Evolutionary conservation across 2,329 filamentous ascomycete species (phyloP), one percentile per base, ranked within the genome.

Genomic region (Apiospora rasikravindrae): DNA sequence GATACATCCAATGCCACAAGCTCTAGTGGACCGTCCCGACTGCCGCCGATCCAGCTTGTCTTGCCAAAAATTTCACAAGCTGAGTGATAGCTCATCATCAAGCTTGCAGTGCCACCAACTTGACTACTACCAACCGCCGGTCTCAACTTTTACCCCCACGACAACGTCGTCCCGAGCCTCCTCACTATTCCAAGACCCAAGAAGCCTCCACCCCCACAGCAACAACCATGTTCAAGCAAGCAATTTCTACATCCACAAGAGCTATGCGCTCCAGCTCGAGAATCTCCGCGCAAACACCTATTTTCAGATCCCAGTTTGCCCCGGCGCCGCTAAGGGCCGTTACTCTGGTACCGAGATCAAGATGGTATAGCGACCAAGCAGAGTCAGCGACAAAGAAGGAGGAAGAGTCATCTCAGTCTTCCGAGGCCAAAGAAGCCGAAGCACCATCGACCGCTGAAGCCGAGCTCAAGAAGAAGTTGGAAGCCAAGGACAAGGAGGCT

Each of bases 401-500:
- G 70, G 74, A 78, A 57, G 70, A 83, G 73, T 77, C 80, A 51
- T 76, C 77, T 61, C 79, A 80, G 67, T 80, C 76, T 24, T 72
- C 78, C 64, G 72, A 83, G 71, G 80, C 80, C 51, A 77, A 82
- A 53, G 81, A 81, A 70, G 78, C 79, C 67, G 44, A 68, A 26
- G 40, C 66, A 4, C 78, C 80, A 73, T 76, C 82, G 53, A 84
- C 85, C 78, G 86, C 86, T 72, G 83, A 86, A 69, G 85, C 87
- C 69, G 83, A 86, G 45, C 71, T 89, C 66, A 88, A 89, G 81
- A 91, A 91, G 82, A 90, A 94, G 82, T 81, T 94, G 6, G 92
- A 94, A 81, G 86, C 89, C 73, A 93, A 93, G 83, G 90, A 92
- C 77, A 91, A 89, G 83, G 92, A 95, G 82, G 87, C 90, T 61